Evolutionary conservation across 1,284 basidiomycete genomes (phyloP), one percentile per base, ranked within the genome.

Genomic region (Sphagnurus paluster): DNA sequence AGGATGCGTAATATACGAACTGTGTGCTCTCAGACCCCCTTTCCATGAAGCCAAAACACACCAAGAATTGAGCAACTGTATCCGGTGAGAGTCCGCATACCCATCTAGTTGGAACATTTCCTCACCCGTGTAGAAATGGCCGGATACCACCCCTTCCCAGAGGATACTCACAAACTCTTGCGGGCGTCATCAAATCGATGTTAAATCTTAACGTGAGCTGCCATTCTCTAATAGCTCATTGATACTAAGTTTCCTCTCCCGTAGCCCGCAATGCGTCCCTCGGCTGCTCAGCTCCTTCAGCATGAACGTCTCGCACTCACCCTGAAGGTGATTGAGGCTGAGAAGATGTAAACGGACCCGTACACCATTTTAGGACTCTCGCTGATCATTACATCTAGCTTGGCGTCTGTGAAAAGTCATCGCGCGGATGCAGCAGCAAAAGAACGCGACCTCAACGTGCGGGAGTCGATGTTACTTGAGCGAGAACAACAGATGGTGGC

Each of bases 1-100:
- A 26, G 96, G 95, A 1, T 99, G 96, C 67, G 76, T 98, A 32
- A 91, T 98, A 29, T 98, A 91, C 65, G 95, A 98, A 69, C 80
- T 98, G 40, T 98, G 95, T 57, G 92, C 95, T 0, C 75, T 93
- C 42, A 87, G 88, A 56, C 93, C 92, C 0, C 93, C 93, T 8
- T 95, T 95, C 58, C 87, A 92, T 57, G 90, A 93, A 67, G 92
- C 93, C 0, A 85, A 90, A 63, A 93, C 91, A 0, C 92, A 94
- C 53, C 77, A 80, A 1, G 91, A 95, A 60, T 74, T 95, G 9
- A 90, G 86, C 45, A 82, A 86, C 51, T 79, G 87, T 49, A 90
- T 96, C 61, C 77, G 90, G 84, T 84, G 40, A 5, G 76, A 59
- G 11, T 16, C 8, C 23, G 26, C 13, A 23, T 21, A 7, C 2